Base-by-base conservation (phyloP, 306 rosid genomes). In the Cucurbita argyrosperma region DNA sequence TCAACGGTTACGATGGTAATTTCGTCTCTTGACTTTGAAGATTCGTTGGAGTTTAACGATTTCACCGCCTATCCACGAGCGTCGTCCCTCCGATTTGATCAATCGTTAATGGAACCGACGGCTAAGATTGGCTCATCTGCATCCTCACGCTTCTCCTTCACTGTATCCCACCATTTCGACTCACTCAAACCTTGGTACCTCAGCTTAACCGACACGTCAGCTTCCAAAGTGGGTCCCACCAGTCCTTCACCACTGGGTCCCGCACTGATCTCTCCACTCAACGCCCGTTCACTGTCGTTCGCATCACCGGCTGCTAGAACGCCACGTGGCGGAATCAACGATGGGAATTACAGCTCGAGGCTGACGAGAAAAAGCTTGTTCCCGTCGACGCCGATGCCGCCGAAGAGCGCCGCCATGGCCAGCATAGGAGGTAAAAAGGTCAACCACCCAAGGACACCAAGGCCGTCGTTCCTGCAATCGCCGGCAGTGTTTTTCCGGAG, bases 141-240 rank as follows among this genome's bases (percentile, higher is more conserved):
- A 4, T 95, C 99, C 3, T 91, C 99, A 0, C 96, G 99, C 6
- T 94, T 94, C 88, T 84, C 99, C 55, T 94, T 94, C 84, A 89
- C 97, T n/a, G 99, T 94, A 6, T 84, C 97, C 8, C 95, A 85
- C 38, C 92, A 89, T 72, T 77, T 89, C 43, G 97, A 94, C 85
- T 85, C 99, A 5, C 87, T 94, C 40, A 94, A 94, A 65, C 99
- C 99, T 0, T 94, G 99, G 99, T 89, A 94, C 83, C 95, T 94
- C 8, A 91, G 95, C 79, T 72, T 91, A 1, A 47, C 88, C 1
- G 97, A 94, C 97, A 87, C 92, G 64, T 88, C 99, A 60, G 80
- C 88, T 0, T 89, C 96, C n/a, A 94, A 89, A 61, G 96, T 91
- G 38, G 97, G 97, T 3, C 96, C 97, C 76, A 84, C 92, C 2